Base-by-base conservation (phyloP, 257 asterid genomes). In the Datura wrightii region DNA sequence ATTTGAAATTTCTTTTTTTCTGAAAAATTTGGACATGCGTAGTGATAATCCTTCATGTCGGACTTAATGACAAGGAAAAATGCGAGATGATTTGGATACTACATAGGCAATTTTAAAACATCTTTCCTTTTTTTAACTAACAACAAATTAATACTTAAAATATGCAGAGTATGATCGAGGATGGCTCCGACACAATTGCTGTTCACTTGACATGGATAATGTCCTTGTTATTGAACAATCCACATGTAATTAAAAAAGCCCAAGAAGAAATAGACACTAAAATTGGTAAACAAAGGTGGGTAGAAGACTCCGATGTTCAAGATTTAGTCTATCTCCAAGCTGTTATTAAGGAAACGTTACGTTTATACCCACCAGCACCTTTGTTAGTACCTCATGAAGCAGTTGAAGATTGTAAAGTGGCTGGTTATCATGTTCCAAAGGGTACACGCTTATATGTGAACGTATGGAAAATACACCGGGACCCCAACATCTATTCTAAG, bases 141-240 rank as follows among this genome's bases (percentile, higher is more conserved):
- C 13, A 31, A 9, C 42, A 39, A 4, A 24, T 24, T 24, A 18
- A 42, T 74, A 18, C 59, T 74, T 42, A 36, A 44, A 41, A 16
- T 44, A 7, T 83, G 83, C 88, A 92, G 93, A 90, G 87, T 79
- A 83, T 91, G 9, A 90, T 93, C 50, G 54, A 89, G 60, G 97
- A 91, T 16, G 94, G 97, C 65, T 84, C 91, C 5, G 93, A 93
- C 62, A 90, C 93, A 9, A 93, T 93, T 34, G 89, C 90, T 1
- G 52, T 86, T 81, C 88, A 86, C 81, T 31, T 92, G 83, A 88
- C 84, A 67, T 91, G 96, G 93, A n/a, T 87, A 78, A 50, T 91
- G 8, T 86, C 91, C 13, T 11, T 88, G 19, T 84, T 91, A 60
- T 50, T 90, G 71, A 92, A 91, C 87, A 74, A 92, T 24, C 50